These are phyloP conservation scores for Asterella californica DNA, from an alignment of 225 moss, liverwort and hornwort species.

Conservation along the genomic window DNA sequence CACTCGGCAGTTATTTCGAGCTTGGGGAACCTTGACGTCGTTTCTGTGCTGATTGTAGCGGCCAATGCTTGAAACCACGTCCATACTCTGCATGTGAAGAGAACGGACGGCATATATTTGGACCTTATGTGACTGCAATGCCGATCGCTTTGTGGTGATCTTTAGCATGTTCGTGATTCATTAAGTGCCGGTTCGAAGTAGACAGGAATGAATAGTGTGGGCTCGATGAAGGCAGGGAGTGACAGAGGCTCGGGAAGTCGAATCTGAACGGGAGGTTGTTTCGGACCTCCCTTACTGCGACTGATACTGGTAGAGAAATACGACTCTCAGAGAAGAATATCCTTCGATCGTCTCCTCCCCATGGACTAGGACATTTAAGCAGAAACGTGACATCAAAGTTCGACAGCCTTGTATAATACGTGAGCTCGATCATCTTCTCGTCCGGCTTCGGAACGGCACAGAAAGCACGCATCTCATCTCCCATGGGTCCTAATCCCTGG, in stretches of 20 bases:
- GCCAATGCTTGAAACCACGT: constrained; percentile 27
- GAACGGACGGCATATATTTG: neutral
- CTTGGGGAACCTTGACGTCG: neutral
- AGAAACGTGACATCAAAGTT: constrained; percentile 33
- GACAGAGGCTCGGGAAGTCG: neutral
- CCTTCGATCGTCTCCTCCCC: constrained; percentile 34
- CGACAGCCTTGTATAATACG: constrained; percentile 28
- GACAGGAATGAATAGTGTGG: neutral
- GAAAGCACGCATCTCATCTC: neutral
- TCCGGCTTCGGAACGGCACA: constrained; percentile 23
- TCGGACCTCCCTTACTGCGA: too few species aligned
- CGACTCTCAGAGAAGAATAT: constrained; percentile 28
- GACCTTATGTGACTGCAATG: neutral
- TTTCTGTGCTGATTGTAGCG: constrained; percentile 27
- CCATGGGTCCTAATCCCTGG: neutral
- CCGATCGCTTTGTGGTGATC: neutral
- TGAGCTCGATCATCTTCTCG: constrained; percentile 36
- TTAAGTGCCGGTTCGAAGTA: neutral
- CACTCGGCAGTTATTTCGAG: neutral
- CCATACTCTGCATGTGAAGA: constrained; percentile 19
- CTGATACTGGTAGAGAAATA: too few species aligned
- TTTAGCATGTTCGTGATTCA: neutral
- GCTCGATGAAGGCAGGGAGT: too few species aligned
- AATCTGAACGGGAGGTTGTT: too few species aligned
- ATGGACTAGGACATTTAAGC: constrained; percentile 32